phyloP scores from a whole-genome alignment of 2,329 filamentous ascomycete species.

The Blastomyces parvus region DNA sequence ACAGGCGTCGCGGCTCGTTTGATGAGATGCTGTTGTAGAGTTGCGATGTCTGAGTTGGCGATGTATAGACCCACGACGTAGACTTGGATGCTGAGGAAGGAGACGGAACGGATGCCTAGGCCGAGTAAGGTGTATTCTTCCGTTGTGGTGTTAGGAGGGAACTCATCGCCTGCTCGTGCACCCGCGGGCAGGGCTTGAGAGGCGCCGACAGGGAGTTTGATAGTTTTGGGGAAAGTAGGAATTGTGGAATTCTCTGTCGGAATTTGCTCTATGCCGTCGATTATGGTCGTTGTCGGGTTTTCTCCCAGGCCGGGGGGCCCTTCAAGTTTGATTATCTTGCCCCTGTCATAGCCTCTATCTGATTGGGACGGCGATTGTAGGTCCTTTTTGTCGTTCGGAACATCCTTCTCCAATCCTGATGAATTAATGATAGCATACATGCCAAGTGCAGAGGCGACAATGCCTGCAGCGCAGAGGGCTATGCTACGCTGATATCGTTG shows the following conservation, averaged over 20 bases:
- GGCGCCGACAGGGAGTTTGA: constrained; percentile 48
- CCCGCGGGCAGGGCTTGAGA: constrained; percentile 25
- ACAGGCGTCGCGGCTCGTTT: constrained; percentile 50
- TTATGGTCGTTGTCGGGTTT: constrained; percentile 30
- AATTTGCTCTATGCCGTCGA: constrained; percentile 61
- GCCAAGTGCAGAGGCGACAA: constrained; percentile 30
- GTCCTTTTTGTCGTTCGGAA: neutral
- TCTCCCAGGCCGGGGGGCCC: constrained; percentile 32
- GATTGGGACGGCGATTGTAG: neutral
- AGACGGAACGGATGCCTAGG: constrained; percentile 78
- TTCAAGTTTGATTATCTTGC: constrained; percentile 30
- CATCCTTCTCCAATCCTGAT: constrained; percentile 20
- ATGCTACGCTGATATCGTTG: constrained; percentile 26
- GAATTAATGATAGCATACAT: constrained; percentile 33
- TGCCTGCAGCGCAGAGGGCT: constrained; percentile 28
- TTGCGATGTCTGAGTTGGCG: constrained; percentile 68
- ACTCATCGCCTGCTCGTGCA: constrained; percentile 28
- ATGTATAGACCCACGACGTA: constrained; percentile 94
- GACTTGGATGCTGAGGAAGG: constrained; percentile 80
- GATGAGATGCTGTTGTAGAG: constrained; percentile 68
- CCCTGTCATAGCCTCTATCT: neutral
- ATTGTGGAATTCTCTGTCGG: constrained; percentile 74
- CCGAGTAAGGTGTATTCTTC: constrained; percentile 80
- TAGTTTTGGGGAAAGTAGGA: constrained; percentile 64
- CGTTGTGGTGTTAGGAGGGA: constrained; percentile 37